Base-by-base conservation (phyloP, 192 early-diverging fungal species). In the Coemansia biformis region DNA sequence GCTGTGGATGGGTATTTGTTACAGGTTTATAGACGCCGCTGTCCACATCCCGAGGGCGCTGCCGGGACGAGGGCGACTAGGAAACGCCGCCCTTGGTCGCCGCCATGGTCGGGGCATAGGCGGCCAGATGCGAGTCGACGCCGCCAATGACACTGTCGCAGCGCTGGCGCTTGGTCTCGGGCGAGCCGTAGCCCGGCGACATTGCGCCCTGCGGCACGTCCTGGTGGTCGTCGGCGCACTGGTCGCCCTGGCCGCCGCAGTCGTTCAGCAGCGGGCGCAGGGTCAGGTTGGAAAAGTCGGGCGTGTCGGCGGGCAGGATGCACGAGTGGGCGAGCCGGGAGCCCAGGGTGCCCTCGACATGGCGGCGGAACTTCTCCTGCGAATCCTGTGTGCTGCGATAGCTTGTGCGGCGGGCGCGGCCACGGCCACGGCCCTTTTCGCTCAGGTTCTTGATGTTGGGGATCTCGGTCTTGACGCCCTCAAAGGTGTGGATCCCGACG, bases 401-500 rank as follows among this genome's bases (percentile, higher is more conserved):
- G 55, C 64, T 74, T 33, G 71, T 67, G 43, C 71, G 71, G n/a
- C 71, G 71, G 9, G 65, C 64, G 30, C 71, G 54, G 17, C 71
- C 71, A 15, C 75, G 75, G 8, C 75, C 75, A 37, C 66, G 66
- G 36, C 68, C 65, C 30, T 56, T 60, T 49, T 45, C 37, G 49
- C 61, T 72, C 12, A 63, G 56, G 41, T 77, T 77, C 55, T 69
- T 66, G 53, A 77, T 72, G 47, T 69, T 66, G 23, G 75, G 67
- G n/a, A 72, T 64, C 38, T 60, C 60, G 45, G 75, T 67, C 48
- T 77, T 69, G 24, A 16, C 36, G 12, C 75, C 75, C 21, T 72
- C 64, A 43, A 65, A 29, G 23, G 39, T 66, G 54, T 87, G 86
- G 28, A 83, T 87, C 35, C 84, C 83, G 9, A 83, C 84, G 39